A percentile compares a stretch with the other conserved stretches of the same genome.
Evolutionary conservation across 164 flowering plant species (phyloP).

Genomic region (Protea cynaroides): DNA sequence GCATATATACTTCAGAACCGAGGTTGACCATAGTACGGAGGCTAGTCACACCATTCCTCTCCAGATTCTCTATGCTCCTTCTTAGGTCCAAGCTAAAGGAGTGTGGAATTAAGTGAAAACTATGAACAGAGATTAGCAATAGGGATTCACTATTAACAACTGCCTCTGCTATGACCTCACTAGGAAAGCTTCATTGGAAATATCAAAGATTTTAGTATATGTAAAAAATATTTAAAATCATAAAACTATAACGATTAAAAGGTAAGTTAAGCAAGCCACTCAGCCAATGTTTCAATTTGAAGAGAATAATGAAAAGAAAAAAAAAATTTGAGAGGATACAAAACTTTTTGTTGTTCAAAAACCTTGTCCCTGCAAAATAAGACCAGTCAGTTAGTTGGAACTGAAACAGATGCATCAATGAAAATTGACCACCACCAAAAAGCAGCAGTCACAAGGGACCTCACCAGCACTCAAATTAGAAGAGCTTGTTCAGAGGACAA

Average conservation of each 20-base stretch:
- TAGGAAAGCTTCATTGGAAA: not conserved
- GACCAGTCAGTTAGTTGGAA: not conserved
- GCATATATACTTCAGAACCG: conserved; percentile 91
- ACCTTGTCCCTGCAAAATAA: conserved; percentile 83
- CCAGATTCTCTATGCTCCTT: conserved; percentile 70
- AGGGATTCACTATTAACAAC: not conserved
- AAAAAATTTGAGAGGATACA: conserved; percentile 60
- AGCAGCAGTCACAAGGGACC: no score
- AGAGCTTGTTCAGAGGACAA: no score
- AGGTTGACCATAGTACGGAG: conserved; percentile 80
- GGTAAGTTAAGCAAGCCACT: not conserved
- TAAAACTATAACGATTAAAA: not conserved
- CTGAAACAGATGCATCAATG: no score
- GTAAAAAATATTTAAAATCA: not conserved
- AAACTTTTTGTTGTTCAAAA: conserved; percentile 76
- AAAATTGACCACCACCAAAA: no score
- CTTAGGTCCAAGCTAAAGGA: conserved; percentile 67
- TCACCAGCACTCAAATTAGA: no score
- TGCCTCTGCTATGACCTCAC: no score
- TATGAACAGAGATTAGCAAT: conserved; percentile 3
- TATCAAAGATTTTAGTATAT: no score
- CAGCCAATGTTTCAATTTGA: no score
- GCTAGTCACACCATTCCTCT: conserved; percentile 76
- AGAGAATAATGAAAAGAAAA: not conserved
- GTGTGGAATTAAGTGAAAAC: conserved; percentile 29